Base-by-base conservation (phyloP, 1,284 basidiomycete genomes). In the Puccinia coronata region DNA sequence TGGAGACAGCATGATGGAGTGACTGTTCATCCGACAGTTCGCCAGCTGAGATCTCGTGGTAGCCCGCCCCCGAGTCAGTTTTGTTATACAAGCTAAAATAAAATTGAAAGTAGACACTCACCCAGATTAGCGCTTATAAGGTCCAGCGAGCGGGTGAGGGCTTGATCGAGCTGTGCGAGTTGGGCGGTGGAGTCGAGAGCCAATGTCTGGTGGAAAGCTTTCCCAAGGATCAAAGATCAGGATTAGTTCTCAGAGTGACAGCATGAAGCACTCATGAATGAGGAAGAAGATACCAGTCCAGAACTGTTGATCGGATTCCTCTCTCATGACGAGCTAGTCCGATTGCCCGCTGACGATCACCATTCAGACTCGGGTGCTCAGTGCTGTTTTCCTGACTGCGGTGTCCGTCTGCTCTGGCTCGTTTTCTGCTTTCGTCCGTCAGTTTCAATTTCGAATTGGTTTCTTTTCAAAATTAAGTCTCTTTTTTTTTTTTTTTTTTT, bases 1-100 rank as follows among this genome's bases (percentile, higher is more conserved):
- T 25, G 12, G 71, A 39, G 39, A 73, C 53, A 8, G 71, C 71
- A 55, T 73, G 71, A 73, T 73, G 71, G 14, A 73, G 71, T 4
- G 71, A 73, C 31, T 73, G 20, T 43, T 73, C 51, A 43, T 73
- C 71, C n/a, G 71, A 73, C 25, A 73, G 36, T n/a, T 23, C n/a
- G 28, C 53, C 53, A 9, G 34, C 71, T 73, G 53, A 14, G 25
- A 53, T 51, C 53, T 39, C 20, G 36, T 20, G 51, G 28, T 34
- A 55, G 34, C 25, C 70, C 8, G 14, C 20, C n/a, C 36, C 28
- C 14, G 18, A 36, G 2, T 43, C 14, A 55, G 31, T 39, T n/a
- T 2, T 8, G 16, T 28, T 6, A 20, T 11, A 39, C 36, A 5
- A 9, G 59, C 34, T 16, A n/a, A 28, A 14, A 73, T 11, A n/a